Conservation (phyloP, 1,284 basidiomycete species). For the Cutaneotrichosporon spelunceum region DNA sequence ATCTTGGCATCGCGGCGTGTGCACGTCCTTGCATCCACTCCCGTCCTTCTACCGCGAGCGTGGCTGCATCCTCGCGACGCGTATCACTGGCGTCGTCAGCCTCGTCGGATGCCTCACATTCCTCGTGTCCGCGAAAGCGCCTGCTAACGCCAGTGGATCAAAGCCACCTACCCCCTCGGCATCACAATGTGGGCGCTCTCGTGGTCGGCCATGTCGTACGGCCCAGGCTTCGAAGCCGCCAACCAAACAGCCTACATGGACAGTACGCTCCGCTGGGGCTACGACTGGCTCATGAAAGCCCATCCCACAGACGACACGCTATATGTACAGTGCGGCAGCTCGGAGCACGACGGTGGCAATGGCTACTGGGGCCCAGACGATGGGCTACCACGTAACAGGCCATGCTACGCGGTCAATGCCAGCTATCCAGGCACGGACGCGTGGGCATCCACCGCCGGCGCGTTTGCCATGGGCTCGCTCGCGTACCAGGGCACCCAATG, state of each 20-base stretch:
- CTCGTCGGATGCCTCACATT: not conserved
- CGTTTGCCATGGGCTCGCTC: conserved; percentile 78
- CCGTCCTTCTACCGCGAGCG: too few species aligned
- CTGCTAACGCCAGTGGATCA: conserved; percentile 61
- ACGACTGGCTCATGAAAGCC: conserved; percentile 87
- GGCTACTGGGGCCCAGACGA: conserved; percentile 76
- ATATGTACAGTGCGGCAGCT: conserved; percentile 71
- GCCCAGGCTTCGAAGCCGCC: conserved; percentile 73
- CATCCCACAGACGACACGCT: conserved; percentile 71
- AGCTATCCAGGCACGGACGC: conserved; percentile 81
- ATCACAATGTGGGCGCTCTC: conserved; percentile 77
- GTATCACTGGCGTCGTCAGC: too few species aligned
- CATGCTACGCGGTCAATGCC: conserved; percentile 72
- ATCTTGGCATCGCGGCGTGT: too few species aligned
- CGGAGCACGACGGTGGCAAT: conserved; percentile 60
- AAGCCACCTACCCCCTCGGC: conserved; percentile 73
- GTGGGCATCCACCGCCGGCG: conserved; percentile 74
- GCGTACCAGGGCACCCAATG: conserved; percentile 67
- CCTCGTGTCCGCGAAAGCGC: not conserved
- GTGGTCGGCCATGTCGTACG: conserved; percentile 81
- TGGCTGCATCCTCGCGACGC: too few species aligned
- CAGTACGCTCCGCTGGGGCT: conserved; percentile 78
- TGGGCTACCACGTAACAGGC: conserved; percentile 68
- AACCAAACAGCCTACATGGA: conserved; percentile 87
- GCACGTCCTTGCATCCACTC: too few species aligned